A percentile compares a stretch with the other conserved stretches of the same genome.
phyloP scores from a whole-genome alignment of 2,329 filamentous ascomycete genomes.

The Phoma sp. region DNA sequence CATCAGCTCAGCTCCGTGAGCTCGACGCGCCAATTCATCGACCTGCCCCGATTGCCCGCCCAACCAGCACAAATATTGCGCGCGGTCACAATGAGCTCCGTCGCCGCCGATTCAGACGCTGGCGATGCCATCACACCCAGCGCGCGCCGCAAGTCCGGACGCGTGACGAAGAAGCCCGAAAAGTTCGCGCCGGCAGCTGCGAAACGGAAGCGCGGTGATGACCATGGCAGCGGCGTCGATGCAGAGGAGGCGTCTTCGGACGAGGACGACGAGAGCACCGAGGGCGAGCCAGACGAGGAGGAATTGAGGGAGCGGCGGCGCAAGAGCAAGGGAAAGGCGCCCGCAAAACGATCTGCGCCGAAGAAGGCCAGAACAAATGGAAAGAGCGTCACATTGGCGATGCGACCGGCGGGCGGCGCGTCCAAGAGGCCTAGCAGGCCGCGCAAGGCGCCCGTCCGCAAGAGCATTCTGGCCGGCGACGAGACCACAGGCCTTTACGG shows the following conservation, averaged over 20 bases:
- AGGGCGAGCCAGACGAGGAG: conserved; percentile 49
- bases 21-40: conserved; percentile 16
- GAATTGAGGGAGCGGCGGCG: conserved; percentile 45
- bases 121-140: conserved; percentile 35
- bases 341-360: conserved; percentile 48
- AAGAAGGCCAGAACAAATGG: conserved; percentile 64
- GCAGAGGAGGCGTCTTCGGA: conserved; percentile 33
- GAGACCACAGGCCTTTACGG: conserved; percentile 64
- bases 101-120: conserved; percentile 31
- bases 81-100: conserved; percentile 41
- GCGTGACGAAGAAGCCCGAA: conserved; percentile 48
- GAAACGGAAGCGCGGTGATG: conserved; percentile 46
- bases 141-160: conserved; percentile 49
- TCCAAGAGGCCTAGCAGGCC: conserved; percentile 51
- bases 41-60: conserved; percentile 11
- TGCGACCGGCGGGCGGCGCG: conserved; percentile 54
- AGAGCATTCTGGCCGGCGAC: conserved; percentile 56
- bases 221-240: conserved; percentile 40
- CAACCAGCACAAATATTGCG: conserved; percentile 15
- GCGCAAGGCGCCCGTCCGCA: conserved; percentile 58
- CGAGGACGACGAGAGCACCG: conserved; percentile 41
- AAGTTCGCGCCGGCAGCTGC: conserved; percentile 39
- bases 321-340: conserved; percentile 39
- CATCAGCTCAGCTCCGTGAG: conserved; percentile 22
- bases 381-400: conserved; percentile 59